Evolutionary conservation across 352 stramenopile genomes (phyloP), one percentile per base, ranked within the genome.

Genomic region (Globisporangium spinosum): DNA sequence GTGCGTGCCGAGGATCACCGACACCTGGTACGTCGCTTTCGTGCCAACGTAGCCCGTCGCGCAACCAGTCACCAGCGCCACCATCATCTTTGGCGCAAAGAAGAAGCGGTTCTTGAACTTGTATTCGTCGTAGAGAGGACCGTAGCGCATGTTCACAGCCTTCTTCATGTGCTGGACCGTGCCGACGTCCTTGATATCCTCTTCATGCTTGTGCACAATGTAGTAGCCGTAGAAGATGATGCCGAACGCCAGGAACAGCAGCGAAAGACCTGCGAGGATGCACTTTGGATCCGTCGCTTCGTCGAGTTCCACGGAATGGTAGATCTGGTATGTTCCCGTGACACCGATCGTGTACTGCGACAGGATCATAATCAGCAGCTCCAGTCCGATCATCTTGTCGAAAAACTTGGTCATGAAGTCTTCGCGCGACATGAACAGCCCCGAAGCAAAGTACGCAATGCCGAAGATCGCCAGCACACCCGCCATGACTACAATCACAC

Each of bases 81-180:
- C 58, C 73, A 89, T 80, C 82, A 92, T 87, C 72, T 93, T 93
- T 56, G 82, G 73, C 20, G 82, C 79, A 51, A 95, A 95, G 74
- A 94, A 95, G 76, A 82, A 94, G 40, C 85, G 87, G 72, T 90
- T 89, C 73, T 91, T 88, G 76, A 81, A 95, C 75, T 90, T 93
- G 80, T 94, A 94, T 75, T 95, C 85, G 62, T 95, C 87, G 70
- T 95, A 95, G 58, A 95, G 74, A 57, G 85, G 78, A 2, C 85
- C 87, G 65, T 93, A 94, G 13, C 87, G 85, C 72, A 85, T 83
- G 77, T 89, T 90, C 2, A 94, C 83, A 20, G 80, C 75, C 72
- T 95, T 95, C 71, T 95, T 90, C 64, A 92, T 65, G 69, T 95
- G 87, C 62, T 85, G 72, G 23, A 83, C 71, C 0, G 82, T 93